phyloP scores from a whole-genome alignment of 768 basidiomycete genomes.

The Nidula microcarpa region DNA sequence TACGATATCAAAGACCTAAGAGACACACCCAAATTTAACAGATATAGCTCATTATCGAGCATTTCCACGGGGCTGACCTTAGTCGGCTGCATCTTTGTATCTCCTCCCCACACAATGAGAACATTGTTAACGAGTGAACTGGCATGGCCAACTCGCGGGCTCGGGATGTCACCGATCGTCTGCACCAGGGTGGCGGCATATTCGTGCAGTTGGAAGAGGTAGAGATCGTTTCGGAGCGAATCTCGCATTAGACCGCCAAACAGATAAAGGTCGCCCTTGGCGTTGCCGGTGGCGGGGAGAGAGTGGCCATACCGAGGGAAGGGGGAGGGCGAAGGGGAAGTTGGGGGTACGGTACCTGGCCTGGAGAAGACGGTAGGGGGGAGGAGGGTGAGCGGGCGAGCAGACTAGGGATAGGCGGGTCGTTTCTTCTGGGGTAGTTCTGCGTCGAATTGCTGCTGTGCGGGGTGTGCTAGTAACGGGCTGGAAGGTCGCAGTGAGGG shows the following conservation, averaged over 20 bases:
- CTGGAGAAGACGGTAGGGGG: conserved; percentile 65
- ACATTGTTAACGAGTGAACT: conserved; percentile 95
- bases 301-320: conserved; percentile 98
- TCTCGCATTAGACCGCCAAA: conserved; percentile 97
- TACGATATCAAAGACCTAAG: background rate
- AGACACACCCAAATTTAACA: conserved; percentile 87
- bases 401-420: conserved; percentile 61
- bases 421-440: too few relatives aligned
- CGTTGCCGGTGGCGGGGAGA: conserved; percentile 71
- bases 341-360: conserved; percentile 60
- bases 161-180: conserved; percentile 85
- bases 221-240: conserved; percentile 86
- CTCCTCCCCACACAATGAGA: conserved; percentile 96
- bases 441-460: too few relatives aligned
- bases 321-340: conserved; percentile 75
- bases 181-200: conserved; percentile 79
- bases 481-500: too few relatives aligned
- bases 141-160: conserved; percentile 93
- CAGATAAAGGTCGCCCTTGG: conserved; percentile 86
- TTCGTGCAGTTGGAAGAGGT: conserved; percentile 79
- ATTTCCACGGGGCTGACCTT: conserved; percentile 60
- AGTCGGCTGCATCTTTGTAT: conserved; percentile 74
- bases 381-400: conserved; percentile 65
- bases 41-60: conserved; percentile 91
- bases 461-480: too few relatives aligned